Percentiles rank a stretch among this genome's conserved stretches.
These are phyloP conservation scores for Teratosphaeria nubilosa DNA, from an alignment of 2,329 filamentous ascomycete species.

Conservation along the genomic window DNA sequence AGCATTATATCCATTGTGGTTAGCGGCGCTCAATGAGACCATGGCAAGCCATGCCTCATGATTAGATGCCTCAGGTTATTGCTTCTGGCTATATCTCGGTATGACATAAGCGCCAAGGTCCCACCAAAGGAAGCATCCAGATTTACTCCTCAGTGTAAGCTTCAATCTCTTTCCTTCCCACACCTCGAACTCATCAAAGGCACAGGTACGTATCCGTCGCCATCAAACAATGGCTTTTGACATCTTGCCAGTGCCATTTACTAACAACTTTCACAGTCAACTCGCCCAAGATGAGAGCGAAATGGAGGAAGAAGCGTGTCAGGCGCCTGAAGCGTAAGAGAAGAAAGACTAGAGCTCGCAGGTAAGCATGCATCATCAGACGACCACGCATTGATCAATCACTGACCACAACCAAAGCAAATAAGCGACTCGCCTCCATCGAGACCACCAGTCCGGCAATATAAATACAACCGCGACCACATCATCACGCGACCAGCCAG, in stretches of 20 bases:
- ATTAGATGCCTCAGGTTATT: too few species aligned
- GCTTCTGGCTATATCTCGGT: too few species aligned
- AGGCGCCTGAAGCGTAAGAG: conserved; percentile 99
- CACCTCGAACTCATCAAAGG: conserved; percentile 8
- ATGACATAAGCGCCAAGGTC: too few species aligned
- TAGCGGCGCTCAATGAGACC: too few species aligned
- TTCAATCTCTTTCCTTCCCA: background rate
- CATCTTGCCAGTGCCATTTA: background rate
- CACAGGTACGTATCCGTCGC: conserved; percentile 2
- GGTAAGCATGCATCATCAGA: conserved; percentile 52
- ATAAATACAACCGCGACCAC: conserved; percentile 12
- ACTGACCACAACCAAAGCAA: conserved; percentile 22
- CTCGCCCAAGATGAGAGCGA: conserved; percentile 68
- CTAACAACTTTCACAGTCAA: conserved; percentile 9
- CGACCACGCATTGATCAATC: background rate
- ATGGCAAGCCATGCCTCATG: too few species aligned
- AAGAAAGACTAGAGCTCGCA: conserved; percentile 98
- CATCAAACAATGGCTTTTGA: background rate
- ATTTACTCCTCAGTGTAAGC: background rate
- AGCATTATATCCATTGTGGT: too few species aligned
- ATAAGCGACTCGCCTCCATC: conserved; percentile 37
- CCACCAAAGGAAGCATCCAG: background rate
- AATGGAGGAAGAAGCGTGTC: conserved; percentile 99
- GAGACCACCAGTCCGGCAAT: conserved; percentile 6
- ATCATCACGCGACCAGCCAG: conserved; percentile 23